These are phyloP conservation scores for Botrytis aclada DNA, from an alignment of 2,329 filamentous ascomycete species.

Conservation along the genomic window DNA sequence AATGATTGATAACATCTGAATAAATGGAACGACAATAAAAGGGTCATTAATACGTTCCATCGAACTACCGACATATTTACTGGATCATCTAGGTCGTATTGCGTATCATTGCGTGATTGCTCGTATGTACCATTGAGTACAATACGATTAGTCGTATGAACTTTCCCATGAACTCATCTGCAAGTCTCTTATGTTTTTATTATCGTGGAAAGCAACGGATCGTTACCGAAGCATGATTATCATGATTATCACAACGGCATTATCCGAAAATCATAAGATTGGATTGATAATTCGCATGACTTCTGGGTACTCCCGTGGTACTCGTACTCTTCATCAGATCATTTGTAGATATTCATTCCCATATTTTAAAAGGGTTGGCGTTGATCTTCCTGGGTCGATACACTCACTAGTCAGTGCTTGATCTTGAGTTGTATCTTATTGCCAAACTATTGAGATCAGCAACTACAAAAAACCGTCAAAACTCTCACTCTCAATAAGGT, in stretches of 20 bases:
- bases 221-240: neutral
- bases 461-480: neutral
- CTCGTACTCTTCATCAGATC: neutral
- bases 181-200: neutral
- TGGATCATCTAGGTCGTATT: neutral
- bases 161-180: neutral
- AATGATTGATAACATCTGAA: neutral
- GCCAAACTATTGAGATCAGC: neutral
- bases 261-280: neutral
- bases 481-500: neutral
- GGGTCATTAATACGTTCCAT: neutral
- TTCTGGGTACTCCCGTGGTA: neutral
- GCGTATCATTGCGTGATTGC: neutral
- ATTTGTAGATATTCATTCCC: neutral
- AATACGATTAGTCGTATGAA: slow-evolving; percentile 15
- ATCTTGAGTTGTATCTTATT: neutral
- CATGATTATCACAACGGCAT: neutral
- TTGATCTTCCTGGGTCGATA: neutral
- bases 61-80: neutral
- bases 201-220: neutral
- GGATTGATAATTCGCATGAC: neutral
- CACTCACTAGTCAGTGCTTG: neutral
- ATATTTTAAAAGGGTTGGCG: neutral
- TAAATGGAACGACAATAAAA: no score
- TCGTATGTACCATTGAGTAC: neutral